A percentile compares a stretch with the other conserved stretches of the same genome.
Evolutionary conservation across 768 basidiomycete genomes (phyloP).

Genomic region (Leucosporidium creatinivorum): DNA sequence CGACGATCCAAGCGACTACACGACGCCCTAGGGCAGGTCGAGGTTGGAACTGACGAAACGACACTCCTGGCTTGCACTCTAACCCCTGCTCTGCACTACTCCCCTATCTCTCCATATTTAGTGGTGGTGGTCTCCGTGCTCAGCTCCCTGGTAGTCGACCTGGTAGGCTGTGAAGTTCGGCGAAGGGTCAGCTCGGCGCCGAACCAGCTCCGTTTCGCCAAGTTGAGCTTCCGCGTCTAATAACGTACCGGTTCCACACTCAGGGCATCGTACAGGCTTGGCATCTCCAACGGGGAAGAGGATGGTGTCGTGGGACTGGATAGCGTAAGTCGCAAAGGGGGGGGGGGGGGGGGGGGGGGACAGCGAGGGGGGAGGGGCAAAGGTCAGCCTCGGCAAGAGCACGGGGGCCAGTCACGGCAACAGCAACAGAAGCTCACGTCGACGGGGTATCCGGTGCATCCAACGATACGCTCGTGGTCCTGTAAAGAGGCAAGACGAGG

Average conservation of each 20-base stretch:
- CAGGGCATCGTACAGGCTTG: constrained; percentile 60
- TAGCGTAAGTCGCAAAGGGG: too few species aligned
- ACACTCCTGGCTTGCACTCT: neutral
- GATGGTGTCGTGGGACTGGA: constrained; percentile 69
- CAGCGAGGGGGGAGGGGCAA: too few species aligned
- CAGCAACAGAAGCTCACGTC: constrained; percentile 45
- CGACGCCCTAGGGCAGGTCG: too few species aligned
- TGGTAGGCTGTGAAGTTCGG: constrained; percentile 54
- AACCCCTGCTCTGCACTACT: neutral
- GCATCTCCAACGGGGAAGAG: constrained; percentile 16
- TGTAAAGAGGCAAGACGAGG: neutral
- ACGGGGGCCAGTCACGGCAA: too few species aligned
- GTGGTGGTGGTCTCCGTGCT: constrained; percentile 48
- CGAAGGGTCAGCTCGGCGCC: too few species aligned
- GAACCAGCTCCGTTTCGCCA: too few species aligned
- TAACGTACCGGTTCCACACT: constrained; percentile 63
- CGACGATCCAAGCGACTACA: too few species aligned
- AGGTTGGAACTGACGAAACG: too few species aligned
- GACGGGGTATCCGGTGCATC: constrained; percentile 89
- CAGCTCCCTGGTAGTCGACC: constrained; percentile 62
- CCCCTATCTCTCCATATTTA: neutral
- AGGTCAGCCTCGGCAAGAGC: too few species aligned
- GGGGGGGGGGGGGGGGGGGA: too few species aligned
- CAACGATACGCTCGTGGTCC: constrained; percentile 60
- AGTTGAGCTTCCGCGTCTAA: neutral